Base-by-base conservation (phyloP, 2,329 filamentous ascomycete species). In the Neopestalotiopsis rosae region DNA sequence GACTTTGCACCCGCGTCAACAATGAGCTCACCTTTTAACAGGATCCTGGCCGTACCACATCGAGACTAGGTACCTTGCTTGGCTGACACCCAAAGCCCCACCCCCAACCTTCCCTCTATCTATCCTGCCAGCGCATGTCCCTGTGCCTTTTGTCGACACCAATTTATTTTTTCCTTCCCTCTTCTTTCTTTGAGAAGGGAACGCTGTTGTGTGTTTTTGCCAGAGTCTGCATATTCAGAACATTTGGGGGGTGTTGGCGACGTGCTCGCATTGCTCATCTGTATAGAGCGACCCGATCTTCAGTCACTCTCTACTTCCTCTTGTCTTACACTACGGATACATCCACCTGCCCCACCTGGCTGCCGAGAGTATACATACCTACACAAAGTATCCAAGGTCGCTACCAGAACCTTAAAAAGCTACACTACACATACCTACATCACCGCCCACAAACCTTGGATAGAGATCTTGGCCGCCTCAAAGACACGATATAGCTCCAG, bases 1-100 rank as follows among this genome's bases (percentile, higher is more conserved):
- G 17, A 61, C 30, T 38, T 10, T 30, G 17, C 24, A 20, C 38
- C 52, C n/a, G 28, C 32, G 65, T 59, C 52, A 67, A 67, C 65
- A 67, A 67, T 67, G 56, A 67, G 52, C 65, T 67, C 49, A 45
- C 28, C 13, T 38, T 28, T 6, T n/a, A n/a, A 34, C 34, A 14
- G 38, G 17, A 66, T 40, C 63, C 63, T 38, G 28, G 63, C 28
- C 2, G 10, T 14, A 28, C 42, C 14, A 28, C 20, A 52, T 34
- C 30, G 28, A 38, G 34, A 63, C 61, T 63, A 65, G 62, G 62
- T 65, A 30, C 24, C 57, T 28, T 30, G 57, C 57, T 17, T 59
- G 57, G 57, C 24, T 59, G 57, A 59, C 57, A 65, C 38, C 38
- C 38, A 34, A 34, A 65, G 62, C 42, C n/a, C 62, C 62, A 49